Percentiles rank a stretch among this genome's conserved stretches.
These are phyloP conservation scores for Penicillium arizonense DNA, from an alignment of 495 filamentous ascomycete species.

Conservation along the genomic window DNA sequence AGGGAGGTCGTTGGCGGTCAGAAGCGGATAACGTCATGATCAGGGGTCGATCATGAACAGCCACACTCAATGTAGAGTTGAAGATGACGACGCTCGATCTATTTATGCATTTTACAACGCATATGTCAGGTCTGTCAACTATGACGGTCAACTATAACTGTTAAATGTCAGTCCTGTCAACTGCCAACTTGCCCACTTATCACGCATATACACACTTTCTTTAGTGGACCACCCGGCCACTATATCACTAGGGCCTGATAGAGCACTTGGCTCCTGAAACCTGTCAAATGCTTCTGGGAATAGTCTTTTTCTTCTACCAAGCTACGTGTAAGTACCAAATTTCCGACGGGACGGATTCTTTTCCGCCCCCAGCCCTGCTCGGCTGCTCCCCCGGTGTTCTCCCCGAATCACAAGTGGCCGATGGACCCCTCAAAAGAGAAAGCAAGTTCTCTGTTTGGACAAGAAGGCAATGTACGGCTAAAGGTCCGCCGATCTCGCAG, in stretches of 20 bases:
- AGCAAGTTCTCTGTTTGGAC: neutral
- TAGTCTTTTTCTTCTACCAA: too few relatives aligned
- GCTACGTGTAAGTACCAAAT: too few relatives aligned
- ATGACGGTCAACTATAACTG: too few relatives aligned
- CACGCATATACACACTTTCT: neutral
- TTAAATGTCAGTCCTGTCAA: too few relatives aligned
- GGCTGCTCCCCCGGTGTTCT: conserved; percentile 13
- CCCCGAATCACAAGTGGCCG: conserved; percentile 6
- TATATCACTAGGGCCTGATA: conserved; percentile 1
- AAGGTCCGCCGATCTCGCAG: conserved; percentile 10
- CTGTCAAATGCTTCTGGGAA: too few relatives aligned
- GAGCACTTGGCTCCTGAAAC: neutral
- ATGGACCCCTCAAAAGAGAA: neutral
- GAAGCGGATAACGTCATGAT: conserved; percentile 24
- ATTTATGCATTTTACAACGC: too few relatives aligned
- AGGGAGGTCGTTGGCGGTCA: conserved; percentile 21
- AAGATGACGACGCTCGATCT: too few relatives aligned
- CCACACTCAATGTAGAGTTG: conserved; percentile 1
- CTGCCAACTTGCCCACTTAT: too few relatives aligned
- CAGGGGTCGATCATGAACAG: conserved; percentile 15
- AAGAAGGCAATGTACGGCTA: too few relatives aligned
- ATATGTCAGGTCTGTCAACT: too few relatives aligned
- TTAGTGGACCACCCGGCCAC: neutral
- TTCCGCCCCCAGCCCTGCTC: conserved; percentile 17
- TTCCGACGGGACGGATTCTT: conserved; percentile 20